Percentiles rank a stretch among this genome's conserved stretches.
Conservation (phyloP, 2,329 filamentous ascomycete genomes). For the Pseudopyricularia cyperi region DNA sequence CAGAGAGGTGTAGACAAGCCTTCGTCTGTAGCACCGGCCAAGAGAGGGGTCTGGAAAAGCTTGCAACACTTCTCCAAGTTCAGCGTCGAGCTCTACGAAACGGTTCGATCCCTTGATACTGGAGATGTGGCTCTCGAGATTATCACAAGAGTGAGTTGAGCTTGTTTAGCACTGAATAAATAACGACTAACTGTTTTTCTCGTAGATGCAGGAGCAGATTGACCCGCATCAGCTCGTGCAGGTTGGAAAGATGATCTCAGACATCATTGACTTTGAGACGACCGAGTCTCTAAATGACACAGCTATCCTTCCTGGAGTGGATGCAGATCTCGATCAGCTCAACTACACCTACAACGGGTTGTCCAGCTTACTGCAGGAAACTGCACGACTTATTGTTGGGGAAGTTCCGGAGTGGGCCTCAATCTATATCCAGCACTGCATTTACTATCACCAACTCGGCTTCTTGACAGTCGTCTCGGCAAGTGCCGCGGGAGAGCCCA, state of each 20-base stretch:
- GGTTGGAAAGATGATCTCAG: slow-evolving; percentile 58
- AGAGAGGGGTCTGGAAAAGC: slow-evolving; percentile 60
- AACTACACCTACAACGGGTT: slow-evolving; percentile 70
- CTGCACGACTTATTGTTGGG: slow-evolving; percentile 49
- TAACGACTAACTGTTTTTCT: background rate
- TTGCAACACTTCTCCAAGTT: slow-evolving; percentile 59
- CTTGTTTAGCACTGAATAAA: background rate
- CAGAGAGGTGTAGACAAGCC: slow-evolving; percentile 60
- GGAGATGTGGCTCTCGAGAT: slow-evolving; percentile 39
- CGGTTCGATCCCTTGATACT: slow-evolving; percentile 37
- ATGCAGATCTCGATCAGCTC: slow-evolving; percentile 61
- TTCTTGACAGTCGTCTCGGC: slow-evolving; percentile 68
- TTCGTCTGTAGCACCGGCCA: slow-evolving; percentile 35
- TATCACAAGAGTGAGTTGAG: slow-evolving; percentile 32
- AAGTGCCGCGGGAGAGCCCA: slow-evolving; percentile 41
- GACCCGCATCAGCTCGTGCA: slow-evolving; percentile 44
- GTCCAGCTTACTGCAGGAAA: slow-evolving; percentile 55
- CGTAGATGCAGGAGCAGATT: slow-evolving; percentile 43
- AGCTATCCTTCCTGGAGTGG: slow-evolving; percentile 59
- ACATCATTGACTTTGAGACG: slow-evolving; percentile 68
- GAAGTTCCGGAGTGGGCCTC: slow-evolving; percentile 47
- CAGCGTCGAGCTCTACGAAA: slow-evolving; percentile 55
- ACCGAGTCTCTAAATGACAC: slow-evolving; percentile 60
- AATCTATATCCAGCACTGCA: slow-evolving; percentile 54
- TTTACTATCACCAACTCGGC: slow-evolving; percentile 84